Conservation (phyloP, 805 yeast species). For the Myxozyma neotropica region DNA sequence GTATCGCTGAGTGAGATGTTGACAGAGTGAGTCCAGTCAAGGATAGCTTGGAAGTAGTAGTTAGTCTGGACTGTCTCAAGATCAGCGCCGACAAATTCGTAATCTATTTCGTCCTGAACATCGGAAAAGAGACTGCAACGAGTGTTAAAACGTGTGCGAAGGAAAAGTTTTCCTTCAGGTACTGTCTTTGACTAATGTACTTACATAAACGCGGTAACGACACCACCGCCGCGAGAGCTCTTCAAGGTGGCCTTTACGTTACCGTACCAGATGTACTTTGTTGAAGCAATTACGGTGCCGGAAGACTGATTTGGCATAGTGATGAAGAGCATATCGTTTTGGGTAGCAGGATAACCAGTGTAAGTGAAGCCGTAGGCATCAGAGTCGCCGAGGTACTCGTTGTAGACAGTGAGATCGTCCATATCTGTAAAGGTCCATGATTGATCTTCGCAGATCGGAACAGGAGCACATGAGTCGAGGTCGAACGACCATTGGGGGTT, state of each 20-base stretch:
- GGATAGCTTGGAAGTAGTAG: constrained; percentile 73
- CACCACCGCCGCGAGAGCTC: constrained; percentile 77
- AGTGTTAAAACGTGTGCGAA: background rate
- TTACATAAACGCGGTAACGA: constrained; percentile 72
- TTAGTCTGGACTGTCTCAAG: constrained; percentile 71
- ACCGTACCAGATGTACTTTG: constrained; percentile 87
- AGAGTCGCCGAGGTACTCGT: constrained; percentile 69
- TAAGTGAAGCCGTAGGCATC: constrained; percentile 69
- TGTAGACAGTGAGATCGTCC: constrained; percentile 43
- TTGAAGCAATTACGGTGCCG: constrained; percentile 81
- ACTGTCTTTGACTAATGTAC: too few species aligned
- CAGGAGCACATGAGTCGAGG: constrained; percentile 76
- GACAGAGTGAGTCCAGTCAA: constrained; percentile 64
- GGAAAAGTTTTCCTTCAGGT: too few species aligned
- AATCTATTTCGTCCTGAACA: constrained; percentile 89
- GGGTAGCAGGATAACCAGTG: constrained; percentile 53
- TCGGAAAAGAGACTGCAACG: constrained; percentile 60
- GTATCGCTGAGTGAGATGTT: constrained; percentile 55
- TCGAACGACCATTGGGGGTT: constrained; percentile 71
- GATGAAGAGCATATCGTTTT: constrained; percentile 59
- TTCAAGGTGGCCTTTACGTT: constrained; percentile 68
- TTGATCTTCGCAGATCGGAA: constrained; percentile 66
- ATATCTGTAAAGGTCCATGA: constrained; percentile 40
- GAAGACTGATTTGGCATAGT: constrained; percentile 77
- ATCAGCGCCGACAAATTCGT: constrained; percentile 79